Evolutionary conservation across 192 early-diverging fungal species (phyloP), one percentile per base, ranked within the genome.

Genomic region (Allomyces macrogynus): DNA sequence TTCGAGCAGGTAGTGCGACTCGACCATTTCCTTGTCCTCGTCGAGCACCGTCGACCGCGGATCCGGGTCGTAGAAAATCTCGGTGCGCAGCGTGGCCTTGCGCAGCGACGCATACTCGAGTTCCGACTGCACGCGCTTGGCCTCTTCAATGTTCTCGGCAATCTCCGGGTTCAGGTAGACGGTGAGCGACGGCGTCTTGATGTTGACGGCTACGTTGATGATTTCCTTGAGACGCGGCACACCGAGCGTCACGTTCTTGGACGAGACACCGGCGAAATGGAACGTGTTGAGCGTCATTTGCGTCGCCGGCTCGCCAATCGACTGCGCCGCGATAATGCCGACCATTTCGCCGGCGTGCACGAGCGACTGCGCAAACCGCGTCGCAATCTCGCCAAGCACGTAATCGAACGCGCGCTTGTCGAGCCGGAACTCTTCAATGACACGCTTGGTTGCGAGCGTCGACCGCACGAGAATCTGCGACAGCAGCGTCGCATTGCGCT

Each of bases 201-300:
- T 89, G 76, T 94, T 93, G 43, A 83, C 91, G 27, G 95, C 92
- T 20, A 95, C 92, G 77, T 96, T 99, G 79, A 99, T 97, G 67
- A 99, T 91, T 78, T 99, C 95, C 81, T 95, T 95, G 66, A 99
- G 73, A 77, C 95, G 90, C 63, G 95, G 95, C 43, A 99, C 93
- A 81, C 95, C 95, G 63, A 90, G 85, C 11, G 93, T 98, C 11
- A 95, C 95, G 71, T 94, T 93, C 79, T 93, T 94, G 65, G 89
- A 90, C 24, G 86, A 84, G 61, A 96, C 92, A 89, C 95, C 95
- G 65, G 95, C 95, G 76, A 89, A 89, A 82, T 99, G 95, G 90
- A 99, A 99, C 60, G 95, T 99, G 70, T 99, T 99, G 62, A 99
- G 75, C 42, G 95, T 99, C 95, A 99, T 99, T 72, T 99, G 95